Conservation (phyloP, 805 yeast genomes). For the Priceomyces melissophilus region DNA sequence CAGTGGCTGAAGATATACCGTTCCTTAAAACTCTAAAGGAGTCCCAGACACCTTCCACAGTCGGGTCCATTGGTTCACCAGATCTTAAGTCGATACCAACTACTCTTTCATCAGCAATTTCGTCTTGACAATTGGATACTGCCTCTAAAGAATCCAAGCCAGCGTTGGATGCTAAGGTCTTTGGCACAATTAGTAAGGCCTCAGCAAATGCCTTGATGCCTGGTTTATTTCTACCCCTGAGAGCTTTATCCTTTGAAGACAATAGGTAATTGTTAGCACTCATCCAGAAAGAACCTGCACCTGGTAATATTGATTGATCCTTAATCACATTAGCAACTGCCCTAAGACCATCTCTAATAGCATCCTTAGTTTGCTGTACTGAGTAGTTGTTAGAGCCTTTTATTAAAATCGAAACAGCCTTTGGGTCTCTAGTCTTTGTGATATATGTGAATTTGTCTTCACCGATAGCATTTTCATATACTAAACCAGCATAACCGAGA, state of each 20-base stretch:
- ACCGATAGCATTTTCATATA: slow-evolving; percentile 89
- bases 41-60: slow-evolving; percentile 94
- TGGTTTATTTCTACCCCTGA: slow-evolving; percentile 81
- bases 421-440: slow-evolving; percentile 85
- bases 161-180: slow-evolving; percentile 86
- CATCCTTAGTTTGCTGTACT: slow-evolving; percentile 90
- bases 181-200: slow-evolving; percentile 86
- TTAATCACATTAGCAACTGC: slow-evolving; percentile 89
- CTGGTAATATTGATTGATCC: slow-evolving; percentile 86
- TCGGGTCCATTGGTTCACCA: slow-evolving; percentile 96
- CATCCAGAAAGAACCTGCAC: slow-evolving; percentile 94
- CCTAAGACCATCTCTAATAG: slow-evolving; percentile 94
- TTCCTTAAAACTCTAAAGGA: slow-evolving; percentile 91
- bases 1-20: slow-evolving; percentile 87
- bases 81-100: slow-evolving; percentile 89
- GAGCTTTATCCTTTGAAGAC: slow-evolving; percentile 46
- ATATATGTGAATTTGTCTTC: slow-evolving; percentile 97
- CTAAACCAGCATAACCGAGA: slow-evolving; percentile 85
- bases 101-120: slow-evolving; percentile 69
- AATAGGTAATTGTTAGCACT: slow-evolving; percentile 71
- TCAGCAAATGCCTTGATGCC: slow-evolving; percentile 95
- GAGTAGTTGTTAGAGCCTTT: slow-evolving; percentile 91
- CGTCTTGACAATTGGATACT: slow-evolving; percentile 85
- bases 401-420: slow-evolving; percentile 85
- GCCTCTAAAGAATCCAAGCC: slow-evolving; percentile 93